Evolutionary conservation across 1,139 yeast species (phyloP), one percentile per base, ranked within the genome.

Genomic region (Pichia sp.): DNA sequence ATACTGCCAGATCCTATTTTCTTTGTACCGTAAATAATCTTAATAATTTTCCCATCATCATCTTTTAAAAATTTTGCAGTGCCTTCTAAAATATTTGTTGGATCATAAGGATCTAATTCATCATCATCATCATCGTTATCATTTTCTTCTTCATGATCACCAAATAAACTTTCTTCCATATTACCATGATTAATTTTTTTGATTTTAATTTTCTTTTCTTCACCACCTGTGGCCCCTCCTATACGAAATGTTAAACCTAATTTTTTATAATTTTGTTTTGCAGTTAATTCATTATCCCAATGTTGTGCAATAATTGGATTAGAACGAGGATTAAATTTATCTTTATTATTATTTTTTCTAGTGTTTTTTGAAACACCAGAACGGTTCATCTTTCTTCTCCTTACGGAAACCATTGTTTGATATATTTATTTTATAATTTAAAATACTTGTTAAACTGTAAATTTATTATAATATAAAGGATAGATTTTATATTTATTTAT

Each of bases 281-380:
- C 70, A 0, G 98, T 90, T 54, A 84, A 73, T 28, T 78, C 76
- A 53, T 81, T 76, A 68, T 92, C 96, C 98, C 98, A 92, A 66
- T 89, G 78, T 34, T 81, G 86, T 7, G 88, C 94, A 56, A 92
- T 86, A 56, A 92, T 78, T 3, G 95, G 88, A 64, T 88, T 86
- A 1, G 86, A 73, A 47, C 75, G 74, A 34, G 86, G 78, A 54
- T 79, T 80, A 51, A 81, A 69, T 56, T 80, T 73, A 61, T 83
- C 76, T 61, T 82, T 81, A 60, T 85, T 90, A 64, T 85, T 86
- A 43, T 68, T 67, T 59, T 83, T 74, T 64, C 94, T 76, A 41
- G 89, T 79, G 59, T 76, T 78, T 66, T 84, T 86, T 58, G 72
- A 70, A 53, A 82, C 78, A 48, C 86, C 76, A 41, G 92, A 82